Evolutionary conservation across 2,329 filamentous ascomycete genomes (phyloP).

Genomic region (Diaporthe humulicola): DNA sequence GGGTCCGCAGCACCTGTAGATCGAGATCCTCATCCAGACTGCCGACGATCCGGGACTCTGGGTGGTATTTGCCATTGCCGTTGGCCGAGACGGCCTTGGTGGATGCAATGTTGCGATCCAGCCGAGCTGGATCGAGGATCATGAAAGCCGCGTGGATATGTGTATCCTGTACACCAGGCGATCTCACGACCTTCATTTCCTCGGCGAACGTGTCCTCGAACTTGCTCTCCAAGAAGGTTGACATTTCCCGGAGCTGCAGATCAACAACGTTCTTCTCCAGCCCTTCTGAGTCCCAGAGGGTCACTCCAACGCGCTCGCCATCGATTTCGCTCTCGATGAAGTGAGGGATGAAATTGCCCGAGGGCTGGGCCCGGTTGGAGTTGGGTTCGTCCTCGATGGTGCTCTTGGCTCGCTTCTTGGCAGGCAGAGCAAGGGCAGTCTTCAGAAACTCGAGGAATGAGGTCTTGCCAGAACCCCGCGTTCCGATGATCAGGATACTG

Average conservation of each 20-base stretch:
- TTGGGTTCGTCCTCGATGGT: constrained; percentile 71
- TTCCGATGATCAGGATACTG: constrained; percentile 91
- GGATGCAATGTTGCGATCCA: constrained; percentile 84
- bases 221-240: constrained; percentile 94
- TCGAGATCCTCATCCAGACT: constrained; percentile 91
- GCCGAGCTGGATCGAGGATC: constrained; percentile 86
- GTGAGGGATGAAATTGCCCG: constrained; percentile 84
- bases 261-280: constrained; percentile 96
- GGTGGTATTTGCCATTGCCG: constrained; percentile 61
- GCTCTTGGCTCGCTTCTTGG: constrained; percentile 77
- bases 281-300: constrained; percentile 96
- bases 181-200: constrained; percentile 96
- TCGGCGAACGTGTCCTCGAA: constrained; percentile 98
- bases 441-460: constrained; percentile 97
- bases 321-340: constrained; percentile 97
- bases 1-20: constrained; percentile 86
- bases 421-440: constrained; percentile 84
- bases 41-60: constrained; percentile 65
- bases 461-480: constrained; percentile 90
- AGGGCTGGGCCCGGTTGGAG: constrained; percentile 63
- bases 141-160: constrained; percentile 98
- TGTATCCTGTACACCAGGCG: constrained; percentile 92
- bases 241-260: constrained; percentile 92
- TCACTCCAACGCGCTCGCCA: constrained; percentile 89
- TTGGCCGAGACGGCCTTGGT: constrained; percentile 68